Evolutionary conservation across 1,284 basidiomycete species (phyloP).

Genomic region (Ceratobasidium sp.): DNA sequence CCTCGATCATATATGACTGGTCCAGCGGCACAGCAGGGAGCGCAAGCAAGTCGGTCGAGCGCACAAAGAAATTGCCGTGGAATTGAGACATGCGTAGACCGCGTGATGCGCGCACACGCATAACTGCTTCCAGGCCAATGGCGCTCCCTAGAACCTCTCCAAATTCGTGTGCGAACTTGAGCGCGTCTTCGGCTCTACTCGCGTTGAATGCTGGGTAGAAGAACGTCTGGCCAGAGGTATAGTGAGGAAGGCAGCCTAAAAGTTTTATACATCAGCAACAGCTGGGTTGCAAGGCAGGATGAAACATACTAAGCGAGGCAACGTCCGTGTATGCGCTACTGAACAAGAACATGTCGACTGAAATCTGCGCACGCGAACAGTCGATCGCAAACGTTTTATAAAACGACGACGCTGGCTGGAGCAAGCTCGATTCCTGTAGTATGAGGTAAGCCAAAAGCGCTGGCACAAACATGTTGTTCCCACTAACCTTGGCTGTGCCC

Average conservation of each 20-base stretch:
- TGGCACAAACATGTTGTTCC: constrained; percentile 77
- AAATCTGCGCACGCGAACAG: constrained; percentile 96
- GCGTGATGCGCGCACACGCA: constrained; percentile 95
- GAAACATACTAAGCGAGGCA: constrained; percentile 80
- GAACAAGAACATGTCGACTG: constrained; percentile 99
- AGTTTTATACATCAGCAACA: background rate
- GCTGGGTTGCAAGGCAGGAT: background rate
- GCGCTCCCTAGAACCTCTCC: constrained; percentile 93
- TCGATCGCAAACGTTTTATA: constrained; percentile 99
- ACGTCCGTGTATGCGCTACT: constrained; percentile 95
- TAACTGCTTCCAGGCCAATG: constrained; percentile 97
- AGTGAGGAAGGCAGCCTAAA: constrained; percentile 92
- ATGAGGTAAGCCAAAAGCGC: constrained; percentile 99
- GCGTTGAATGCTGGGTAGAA: constrained; percentile 99
- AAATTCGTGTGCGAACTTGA: constrained; percentile 98
- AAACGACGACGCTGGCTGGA: constrained; percentile 92
- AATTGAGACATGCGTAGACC: constrained; percentile 96
- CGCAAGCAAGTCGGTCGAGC: constrained; percentile 96
- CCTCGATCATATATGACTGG: constrained; percentile 96
- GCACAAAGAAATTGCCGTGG: constrained; percentile 99
- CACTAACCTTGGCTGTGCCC: constrained; percentile 87
- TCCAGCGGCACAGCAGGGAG: constrained; percentile 97
- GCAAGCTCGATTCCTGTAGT: constrained; percentile 85
- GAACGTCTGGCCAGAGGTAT: constrained; percentile 98
- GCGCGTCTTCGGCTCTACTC: constrained; percentile 90